Base-by-base conservation (phyloP, 2,329 filamentous ascomycete genomes). In the Myrmaecium sp. region DNA sequence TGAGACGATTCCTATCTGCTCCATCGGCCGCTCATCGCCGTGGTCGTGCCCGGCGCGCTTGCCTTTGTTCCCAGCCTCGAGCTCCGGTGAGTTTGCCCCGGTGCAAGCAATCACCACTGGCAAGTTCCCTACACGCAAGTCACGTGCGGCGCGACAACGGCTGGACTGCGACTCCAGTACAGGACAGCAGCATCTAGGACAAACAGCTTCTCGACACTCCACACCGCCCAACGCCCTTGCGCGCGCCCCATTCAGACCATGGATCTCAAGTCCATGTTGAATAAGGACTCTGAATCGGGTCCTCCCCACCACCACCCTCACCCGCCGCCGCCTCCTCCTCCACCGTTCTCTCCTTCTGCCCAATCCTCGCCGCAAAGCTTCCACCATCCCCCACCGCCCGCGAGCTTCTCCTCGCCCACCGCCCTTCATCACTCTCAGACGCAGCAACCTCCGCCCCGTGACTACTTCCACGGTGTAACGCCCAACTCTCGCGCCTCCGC, bases 201-300 rank as follows among this genome's bases (percentile, higher is more conserved):
- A n/a, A n/a, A n/a, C n/a, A n/a, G 12, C 9, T 23, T 23, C 12
- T 23, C 21, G 21, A 12, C 21, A 14, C 21, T 23, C 14, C n/a
- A 23, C 12, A 23, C 12, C 21, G 12, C 21, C 13, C 21, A 23
- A 13, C 21, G 9, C 6, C 9, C n/a, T 13, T 15, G 9, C 11
- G 14, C 14, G 14, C 14, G 23, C 17, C 13, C 11, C 15, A 13
- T 12, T 13, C 6, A 8, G 21, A 22, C 25, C 18, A 31, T 31
- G 29, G 29, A 31, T 19, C 25, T 31, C 12, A 23, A 26, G 21
- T 18, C 17, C 17, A 28, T 31, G 10, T 19, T 31, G 17, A 31
- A 31, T 23, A 22, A 31, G 13, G 29, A 28, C n/a, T 21, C 23
- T 8, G 23, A 25, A 23, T 19, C 26, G 9, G 25, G 25, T 11